Conservation (phyloP, 352 stramenopile species). For the Phytophthora uliginosa region DNA sequence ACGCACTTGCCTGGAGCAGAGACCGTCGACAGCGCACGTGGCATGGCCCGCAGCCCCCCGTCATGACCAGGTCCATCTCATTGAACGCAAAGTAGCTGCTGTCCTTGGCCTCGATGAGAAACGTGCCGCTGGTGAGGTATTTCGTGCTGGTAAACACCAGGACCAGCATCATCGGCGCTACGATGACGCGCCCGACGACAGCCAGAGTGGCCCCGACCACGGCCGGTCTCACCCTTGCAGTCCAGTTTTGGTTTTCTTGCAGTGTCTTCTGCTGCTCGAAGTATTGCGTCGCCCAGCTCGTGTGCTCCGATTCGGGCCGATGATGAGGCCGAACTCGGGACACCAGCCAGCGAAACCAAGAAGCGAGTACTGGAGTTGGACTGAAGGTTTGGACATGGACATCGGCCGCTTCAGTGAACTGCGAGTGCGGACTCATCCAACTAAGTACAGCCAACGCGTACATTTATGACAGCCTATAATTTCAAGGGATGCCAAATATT, state of each 20-base stretch:
- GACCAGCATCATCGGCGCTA: conserved; percentile 24
- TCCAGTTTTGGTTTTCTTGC: conserved; percentile 8
- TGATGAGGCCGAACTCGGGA: not conserved
- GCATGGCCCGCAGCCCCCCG: conserved; percentile 10
- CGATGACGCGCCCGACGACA: conserved; percentile 17
- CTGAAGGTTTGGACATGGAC: not conserved
- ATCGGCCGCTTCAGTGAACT: not conserved
- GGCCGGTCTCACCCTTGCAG: conserved; percentile 6
- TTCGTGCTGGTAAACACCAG: conserved; percentile 16
- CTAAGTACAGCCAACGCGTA: too few relatives aligned
- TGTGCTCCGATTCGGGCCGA: not conserved
- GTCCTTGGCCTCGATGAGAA: conserved; percentile 30
- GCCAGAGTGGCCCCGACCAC: conserved; percentile 16
- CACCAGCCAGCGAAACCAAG: not conserved
- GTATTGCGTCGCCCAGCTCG: conserved; percentile 8
- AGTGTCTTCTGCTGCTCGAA: conserved; percentile 10
- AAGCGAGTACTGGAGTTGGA: not conserved
- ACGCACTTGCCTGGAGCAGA: conserved; percentile 10
- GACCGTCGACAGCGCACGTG: conserved; percentile 9
- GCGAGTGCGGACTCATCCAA: not conserved
- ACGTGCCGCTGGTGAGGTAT: conserved; percentile 17
- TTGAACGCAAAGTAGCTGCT: conserved; percentile 37
- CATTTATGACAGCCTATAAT: too few relatives aligned
- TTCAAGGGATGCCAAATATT: too few relatives aligned
- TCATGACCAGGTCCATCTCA: conserved; percentile 25